phyloP scores from a whole-genome alignment of 2,329 filamentous ascomycete genomes.

The Mariannaea elegans region DNA sequence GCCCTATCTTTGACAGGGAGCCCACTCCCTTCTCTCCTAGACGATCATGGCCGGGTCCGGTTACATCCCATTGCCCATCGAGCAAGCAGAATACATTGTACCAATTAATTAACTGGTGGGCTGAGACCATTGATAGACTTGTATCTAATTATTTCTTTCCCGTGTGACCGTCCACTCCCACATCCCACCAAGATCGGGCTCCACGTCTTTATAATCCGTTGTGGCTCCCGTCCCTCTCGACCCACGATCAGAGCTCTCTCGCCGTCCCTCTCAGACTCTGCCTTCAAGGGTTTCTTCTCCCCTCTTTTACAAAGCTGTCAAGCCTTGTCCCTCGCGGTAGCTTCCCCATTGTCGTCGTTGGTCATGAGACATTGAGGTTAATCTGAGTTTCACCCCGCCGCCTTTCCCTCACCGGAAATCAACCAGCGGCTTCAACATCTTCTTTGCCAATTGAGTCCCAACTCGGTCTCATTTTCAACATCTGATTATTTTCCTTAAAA shows the following conservation, averaged over 20 bases:
- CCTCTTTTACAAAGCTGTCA: not conserved
- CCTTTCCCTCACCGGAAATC: not conserved
- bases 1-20: not conserved
- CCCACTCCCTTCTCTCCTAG: not conserved
- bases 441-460: slow-evolving; percentile 9
- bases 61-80: not conserved
- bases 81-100: no score
- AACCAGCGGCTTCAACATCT: not conserved
- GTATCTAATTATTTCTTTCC: not conserved
- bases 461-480: not conserved
- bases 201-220: not conserved
- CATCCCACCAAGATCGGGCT: no score
- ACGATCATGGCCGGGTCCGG: not conserved
- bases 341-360: not conserved
- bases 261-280: not conserved
- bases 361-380: not conserved
- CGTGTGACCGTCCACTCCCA: not conserved
- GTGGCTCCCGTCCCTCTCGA: not conserved
- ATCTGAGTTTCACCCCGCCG: not conserved
- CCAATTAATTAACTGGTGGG: not conserved
- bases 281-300: not conserved
- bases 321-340: not conserved
- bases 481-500: not conserved
- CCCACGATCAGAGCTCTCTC: not conserved
- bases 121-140: not conserved